A percentile compares a stretch with the other conserved stretches of the same genome.
Conservation (phyloP, 805 yeast genomes). For the Cyberlindnera americana region DNA sequence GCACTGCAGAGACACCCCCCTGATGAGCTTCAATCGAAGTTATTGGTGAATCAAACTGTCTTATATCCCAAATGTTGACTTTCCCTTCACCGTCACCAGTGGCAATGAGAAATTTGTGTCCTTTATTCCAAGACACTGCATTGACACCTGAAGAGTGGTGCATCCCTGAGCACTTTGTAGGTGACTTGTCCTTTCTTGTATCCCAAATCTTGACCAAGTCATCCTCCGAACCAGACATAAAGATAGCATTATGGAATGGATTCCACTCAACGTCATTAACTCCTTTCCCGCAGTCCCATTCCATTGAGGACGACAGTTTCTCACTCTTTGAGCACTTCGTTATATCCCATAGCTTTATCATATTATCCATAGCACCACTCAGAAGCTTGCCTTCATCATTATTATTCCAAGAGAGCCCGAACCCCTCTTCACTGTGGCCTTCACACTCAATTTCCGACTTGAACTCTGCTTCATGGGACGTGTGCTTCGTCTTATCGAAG, state of each 20-base stretch:
- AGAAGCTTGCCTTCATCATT: conserved; percentile 56
- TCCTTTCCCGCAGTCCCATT: conserved; percentile 41
- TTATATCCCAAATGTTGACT: conserved; percentile 61
- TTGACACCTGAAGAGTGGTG: conserved; percentile 43
- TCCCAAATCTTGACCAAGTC: conserved; percentile 51
- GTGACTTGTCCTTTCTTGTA: conserved; percentile 33
- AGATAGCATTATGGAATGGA: conserved; percentile 53
- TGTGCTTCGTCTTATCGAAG: conserved; percentile 82
- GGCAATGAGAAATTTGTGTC: conserved; percentile 54
- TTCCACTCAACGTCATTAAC: conserved; percentile 74
- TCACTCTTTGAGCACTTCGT: conserved; percentile 33
- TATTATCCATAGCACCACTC: conserved; percentile 62
- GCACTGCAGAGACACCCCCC: conserved; percentile 58
- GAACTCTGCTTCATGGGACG: conserved; percentile 40
- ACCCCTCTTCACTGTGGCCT: conserved; percentile 50
- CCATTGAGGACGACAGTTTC: conserved; percentile 5
- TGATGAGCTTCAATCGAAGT: conserved; percentile 37
- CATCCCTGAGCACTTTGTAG: conserved; percentile 8
- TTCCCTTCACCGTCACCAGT: conserved; percentile 63
- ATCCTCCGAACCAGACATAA: conserved; percentile 68
- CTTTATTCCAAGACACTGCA: conserved; percentile 56
- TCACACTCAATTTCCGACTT: conserved; percentile 51
- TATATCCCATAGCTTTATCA: conserved; percentile 66
- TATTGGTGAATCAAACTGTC: conserved; percentile 38
- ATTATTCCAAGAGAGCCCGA: conserved; percentile 74